Conservation (phyloP, 345 rosid genomes). For the Reutealis trisperma region DNA sequence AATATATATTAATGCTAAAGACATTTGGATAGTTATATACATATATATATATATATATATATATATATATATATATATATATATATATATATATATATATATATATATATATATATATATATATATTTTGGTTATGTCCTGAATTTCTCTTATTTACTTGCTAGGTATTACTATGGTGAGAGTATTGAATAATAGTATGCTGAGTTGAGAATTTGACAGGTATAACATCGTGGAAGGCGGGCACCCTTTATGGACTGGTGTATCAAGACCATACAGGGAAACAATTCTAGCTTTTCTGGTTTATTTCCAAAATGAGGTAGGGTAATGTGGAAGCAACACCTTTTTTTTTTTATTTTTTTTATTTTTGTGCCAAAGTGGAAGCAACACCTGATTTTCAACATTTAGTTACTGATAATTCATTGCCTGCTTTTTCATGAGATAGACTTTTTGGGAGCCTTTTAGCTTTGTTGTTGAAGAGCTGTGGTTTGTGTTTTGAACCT, state of each 20-base stretch:
- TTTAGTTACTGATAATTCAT: not conserved
- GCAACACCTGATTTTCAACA: not conserved
- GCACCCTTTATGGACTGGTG: conserved; percentile 78
- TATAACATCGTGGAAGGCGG: conserved; percentile 71
- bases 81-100: no score
- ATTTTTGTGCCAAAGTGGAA: no score
- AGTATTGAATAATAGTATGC: conserved; percentile 30
- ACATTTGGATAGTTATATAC: not conserved
- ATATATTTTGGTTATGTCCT: not conserved
- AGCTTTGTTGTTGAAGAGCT: not conserved
- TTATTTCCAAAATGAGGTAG: conserved; percentile 92
- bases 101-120: no score
- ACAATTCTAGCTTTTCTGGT: conserved; percentile 85
- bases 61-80: no score
- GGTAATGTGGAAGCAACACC: not conserved
- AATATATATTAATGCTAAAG: no score
- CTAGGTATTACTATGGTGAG: conserved; percentile 36
- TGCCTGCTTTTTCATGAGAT: not conserved
- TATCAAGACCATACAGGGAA: conserved; percentile 89
- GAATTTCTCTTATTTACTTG: conserved; percentile 25
- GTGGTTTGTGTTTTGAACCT: not conserved
- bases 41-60: no score
- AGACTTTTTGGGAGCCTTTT: not conserved
- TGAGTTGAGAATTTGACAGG: conserved; percentile 65
- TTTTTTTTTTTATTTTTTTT: no score